phyloP scores from a whole-genome alignment of 805 yeast species.

The Zygotorulaspora danielsina region DNA sequence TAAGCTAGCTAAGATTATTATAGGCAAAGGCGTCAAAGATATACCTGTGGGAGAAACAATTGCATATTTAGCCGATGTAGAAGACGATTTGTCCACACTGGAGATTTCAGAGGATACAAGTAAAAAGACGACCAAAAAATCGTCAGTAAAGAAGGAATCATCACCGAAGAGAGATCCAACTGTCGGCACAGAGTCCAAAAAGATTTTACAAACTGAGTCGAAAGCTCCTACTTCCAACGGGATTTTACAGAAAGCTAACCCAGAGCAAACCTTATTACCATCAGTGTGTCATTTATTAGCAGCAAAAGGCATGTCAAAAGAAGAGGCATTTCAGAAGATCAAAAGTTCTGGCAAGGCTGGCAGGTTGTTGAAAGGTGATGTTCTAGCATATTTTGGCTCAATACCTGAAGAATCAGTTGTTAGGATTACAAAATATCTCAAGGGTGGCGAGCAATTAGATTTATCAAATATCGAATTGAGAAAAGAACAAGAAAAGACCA shows the following conservation, averaged over 20 bases:
- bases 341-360: constrained; percentile 88
- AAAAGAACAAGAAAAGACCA: constrained; percentile 22
- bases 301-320: constrained; percentile 56
- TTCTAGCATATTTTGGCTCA: constrained; percentile 73
- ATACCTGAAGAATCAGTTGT: constrained; percentile 54
- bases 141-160: constrained; percentile 23
- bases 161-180: constrained; percentile 15
- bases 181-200: constrained; percentile 11
- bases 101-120: constrained; percentile 47
- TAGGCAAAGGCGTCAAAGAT: constrained; percentile 69
- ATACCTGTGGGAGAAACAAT: constrained; percentile 85
- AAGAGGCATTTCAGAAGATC: constrained; percentile 68
- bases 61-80: constrained; percentile 84
- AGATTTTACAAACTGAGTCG: constrained; percentile 15
- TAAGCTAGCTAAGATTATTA: constrained; percentile 66
- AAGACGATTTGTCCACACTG: constrained; percentile 68
- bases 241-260: constrained; percentile 47
- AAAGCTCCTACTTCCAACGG: constrained; percentile 12
- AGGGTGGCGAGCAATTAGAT: constrained; percentile 60
- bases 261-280: constrained; percentile 66
- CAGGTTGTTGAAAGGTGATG: constrained; percentile 85
- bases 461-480: constrained; percentile 56
- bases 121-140: constrained; percentile 20
- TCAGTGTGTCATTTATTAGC: constrained; percentile 68
- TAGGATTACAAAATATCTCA: constrained; percentile 52